These are phyloP conservation scores for Tricholoma matsutake DNA, from an alignment of 768 basidiomycete genomes.

Conservation along the genomic window DNA sequence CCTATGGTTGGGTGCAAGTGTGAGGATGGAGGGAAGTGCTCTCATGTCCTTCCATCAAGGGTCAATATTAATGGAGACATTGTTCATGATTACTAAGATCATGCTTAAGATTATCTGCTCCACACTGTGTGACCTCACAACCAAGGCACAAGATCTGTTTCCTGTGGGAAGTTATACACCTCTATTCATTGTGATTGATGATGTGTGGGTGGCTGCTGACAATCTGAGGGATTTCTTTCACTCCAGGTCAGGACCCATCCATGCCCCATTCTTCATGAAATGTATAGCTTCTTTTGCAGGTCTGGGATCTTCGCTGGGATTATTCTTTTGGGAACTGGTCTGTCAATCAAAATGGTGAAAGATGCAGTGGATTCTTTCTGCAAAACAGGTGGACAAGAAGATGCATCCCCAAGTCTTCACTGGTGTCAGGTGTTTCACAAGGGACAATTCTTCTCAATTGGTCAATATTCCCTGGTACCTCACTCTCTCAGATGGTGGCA, in stretches of 20 bases:
- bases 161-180: background rate
- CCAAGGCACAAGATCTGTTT: constrained; percentile 1
- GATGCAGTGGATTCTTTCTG: no score
- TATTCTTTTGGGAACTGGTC: constrained; percentile 10
- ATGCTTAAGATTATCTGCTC: constrained; percentile 4
- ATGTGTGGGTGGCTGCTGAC: constrained; percentile 12
- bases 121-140: constrained; percentile 4
- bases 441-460: constrained; percentile 1
- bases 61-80: no score
- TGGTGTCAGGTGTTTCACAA: constrained; percentile 6
- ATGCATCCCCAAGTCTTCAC: constrained; percentile 5
- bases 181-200: constrained; percentile 14
- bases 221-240: constrained; percentile 6
- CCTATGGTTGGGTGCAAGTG: no score
- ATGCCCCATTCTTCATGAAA: no score
- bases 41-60: no score
- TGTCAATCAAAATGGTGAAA: constrained; percentile 13
- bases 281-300: constrained; percentile 6
- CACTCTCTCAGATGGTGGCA: constrained; percentile 2
- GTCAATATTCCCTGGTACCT: constrained; percentile 9
- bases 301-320: constrained; percentile 9
- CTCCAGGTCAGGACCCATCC: constrained; percentile 8
- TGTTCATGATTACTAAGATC: no score
- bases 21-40: no score
- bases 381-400: no score